These are phyloP conservation scores for Stropharia rugosoannulata DNA, from an alignment of 768 basidiomycete species.

Conservation along the genomic window DNA sequence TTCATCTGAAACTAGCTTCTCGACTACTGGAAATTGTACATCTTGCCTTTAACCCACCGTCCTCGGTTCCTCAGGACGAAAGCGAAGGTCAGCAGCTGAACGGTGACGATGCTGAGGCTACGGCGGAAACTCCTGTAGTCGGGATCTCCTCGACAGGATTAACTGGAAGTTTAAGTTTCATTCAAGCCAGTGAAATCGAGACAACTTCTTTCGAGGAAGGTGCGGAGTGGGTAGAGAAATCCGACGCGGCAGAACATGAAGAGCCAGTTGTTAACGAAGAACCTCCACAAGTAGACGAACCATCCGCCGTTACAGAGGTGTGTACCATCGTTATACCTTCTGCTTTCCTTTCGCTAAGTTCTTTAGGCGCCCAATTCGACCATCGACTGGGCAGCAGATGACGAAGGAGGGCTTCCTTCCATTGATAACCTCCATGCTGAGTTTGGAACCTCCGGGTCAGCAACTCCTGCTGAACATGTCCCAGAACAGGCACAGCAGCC, in stretches of 20 bases:
- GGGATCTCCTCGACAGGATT: slow-evolving; percentile 39
- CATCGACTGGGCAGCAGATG: slow-evolving; percentile 83
- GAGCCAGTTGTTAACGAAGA: slow-evolving; percentile 31
- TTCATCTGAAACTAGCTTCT: slow-evolving; percentile 40
- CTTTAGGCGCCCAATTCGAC: slow-evolving; percentile 28
- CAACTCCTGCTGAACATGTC: slow-evolving; percentile 51
- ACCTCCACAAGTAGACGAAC: slow-evolving; percentile 15
- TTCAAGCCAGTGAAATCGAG: slow-evolving; percentile 81
- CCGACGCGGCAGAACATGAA: slow-evolving; percentile 36
- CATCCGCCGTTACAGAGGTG: slow-evolving; percentile 18
- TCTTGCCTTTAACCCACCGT: slow-evolving; percentile 48
- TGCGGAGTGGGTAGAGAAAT: slow-evolving; percentile 56
- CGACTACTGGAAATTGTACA: slow-evolving; percentile 60
- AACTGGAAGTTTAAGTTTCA: slow-evolving; percentile 71
- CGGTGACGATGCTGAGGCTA: slow-evolving; percentile 21
- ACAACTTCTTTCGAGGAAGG: slow-evolving; percentile 47
- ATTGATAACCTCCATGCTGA: slow-evolving; percentile 74
- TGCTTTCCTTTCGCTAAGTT: neutral
- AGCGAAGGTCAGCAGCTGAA: slow-evolving; percentile 20
- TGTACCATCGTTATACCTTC: neutral
- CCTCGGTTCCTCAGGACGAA: slow-evolving; percentile 32
- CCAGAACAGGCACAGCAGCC: neutral
- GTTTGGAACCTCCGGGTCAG: slow-evolving; percentile 72
- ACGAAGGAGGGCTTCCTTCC: slow-evolving; percentile 76
- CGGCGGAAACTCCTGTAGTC: slow-evolving; percentile 33